These are phyloP conservation scores for Cyberlindnera euphorbiiphila DNA, from an alignment of 805 yeast genomes.

Conservation along the genomic window DNA sequence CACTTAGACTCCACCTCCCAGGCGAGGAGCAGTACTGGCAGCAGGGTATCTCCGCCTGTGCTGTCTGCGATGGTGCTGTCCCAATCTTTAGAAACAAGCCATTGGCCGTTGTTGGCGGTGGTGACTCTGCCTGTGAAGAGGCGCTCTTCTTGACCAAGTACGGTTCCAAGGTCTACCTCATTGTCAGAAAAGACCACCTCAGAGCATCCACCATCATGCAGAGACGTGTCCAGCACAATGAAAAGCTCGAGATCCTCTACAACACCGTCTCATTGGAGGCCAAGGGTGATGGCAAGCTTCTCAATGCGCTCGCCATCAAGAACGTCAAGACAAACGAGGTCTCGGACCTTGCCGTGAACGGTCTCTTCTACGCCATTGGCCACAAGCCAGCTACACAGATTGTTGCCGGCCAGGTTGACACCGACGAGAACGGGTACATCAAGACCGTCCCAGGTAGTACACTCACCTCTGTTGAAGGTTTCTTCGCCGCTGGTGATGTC, in stretches of 20 bases:
- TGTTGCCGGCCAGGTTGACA: constrained; percentile 66
- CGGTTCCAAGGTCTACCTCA: constrained; percentile 90
- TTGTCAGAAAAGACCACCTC: constrained; percentile 90
- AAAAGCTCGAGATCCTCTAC: constrained; percentile 87
- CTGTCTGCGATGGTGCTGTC: constrained; percentile 99
- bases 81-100: constrained; percentile 98
- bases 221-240: constrained; percentile 79
- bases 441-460: constrained; percentile 88
- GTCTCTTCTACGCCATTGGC: constrained; percentile 97
- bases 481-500: constrained; percentile 98
- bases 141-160: constrained; percentile 95
- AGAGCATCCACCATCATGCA: constrained; percentile 98
- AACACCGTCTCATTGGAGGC: constrained; percentile 84
- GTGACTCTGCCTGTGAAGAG: constrained; percentile 99
- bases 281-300: constrained; percentile 87
- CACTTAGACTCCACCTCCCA: constrained; percentile 87
- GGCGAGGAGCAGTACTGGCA: constrained; percentile 99
- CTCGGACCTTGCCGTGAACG: constrained; percentile 72
- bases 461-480: constrained; percentile 80
- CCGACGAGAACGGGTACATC: constrained; percentile 87
- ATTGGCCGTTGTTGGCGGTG: constrained; percentile 97
- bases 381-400: constrained; percentile 92
- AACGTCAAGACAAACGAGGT: constrained; percentile 69
- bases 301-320: constrained; percentile 60
- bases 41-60: constrained; percentile 98